phyloP scores from a whole-genome alignment of 1,284 basidiomycete species.

The Fistulina hepatica region DNA sequence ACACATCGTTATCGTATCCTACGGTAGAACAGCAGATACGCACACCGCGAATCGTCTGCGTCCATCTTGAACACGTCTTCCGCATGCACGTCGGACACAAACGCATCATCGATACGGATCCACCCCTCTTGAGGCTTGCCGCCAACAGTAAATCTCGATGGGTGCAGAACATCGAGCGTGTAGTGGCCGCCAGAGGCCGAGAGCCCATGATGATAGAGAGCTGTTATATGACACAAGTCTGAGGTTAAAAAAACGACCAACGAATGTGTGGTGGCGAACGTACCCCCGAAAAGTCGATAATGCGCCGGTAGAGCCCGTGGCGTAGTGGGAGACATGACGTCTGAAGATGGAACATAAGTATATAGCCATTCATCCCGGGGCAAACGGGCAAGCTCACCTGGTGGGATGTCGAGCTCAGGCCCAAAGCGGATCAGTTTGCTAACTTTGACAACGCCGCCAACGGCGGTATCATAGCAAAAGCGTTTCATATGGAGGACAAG shows the following conservation, averaged over 20 bases:
- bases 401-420: constrained; percentile 66
- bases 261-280: constrained; percentile 22
- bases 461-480: constrained; percentile 78
- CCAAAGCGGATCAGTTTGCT: constrained; percentile 76
- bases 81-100: constrained; percentile 66
- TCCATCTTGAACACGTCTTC: constrained; percentile 64
- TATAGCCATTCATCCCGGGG: not conserved
- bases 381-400: constrained; percentile 36
- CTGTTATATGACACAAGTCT: constrained; percentile 27
- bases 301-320: constrained; percentile 38
- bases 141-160: constrained; percentile 44
- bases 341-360: constrained; percentile 1
- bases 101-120: constrained; percentile 92
- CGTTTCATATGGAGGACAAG: constrained; percentile 89
- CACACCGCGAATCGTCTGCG: constrained; percentile 55
- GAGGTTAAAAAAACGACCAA: not conserved
- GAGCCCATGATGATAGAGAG: constrained; percentile 89
- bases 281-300: constrained; percentile 85
- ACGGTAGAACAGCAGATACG: constrained; percentile 85
- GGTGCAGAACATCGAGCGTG: constrained; percentile 84
- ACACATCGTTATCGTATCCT: constrained; percentile 24
- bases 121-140: constrained; percentile 42
- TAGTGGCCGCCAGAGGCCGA: constrained; percentile 93
- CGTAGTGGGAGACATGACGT: constrained; percentile 44
- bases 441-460: constrained; percentile 78